Percentiles rank a stretch among this genome's conserved stretches.
Evolutionary conservation across 2,329 filamentous ascomycete species (phyloP).

Genomic region (Pseudogymnoascus sp.): DNA sequence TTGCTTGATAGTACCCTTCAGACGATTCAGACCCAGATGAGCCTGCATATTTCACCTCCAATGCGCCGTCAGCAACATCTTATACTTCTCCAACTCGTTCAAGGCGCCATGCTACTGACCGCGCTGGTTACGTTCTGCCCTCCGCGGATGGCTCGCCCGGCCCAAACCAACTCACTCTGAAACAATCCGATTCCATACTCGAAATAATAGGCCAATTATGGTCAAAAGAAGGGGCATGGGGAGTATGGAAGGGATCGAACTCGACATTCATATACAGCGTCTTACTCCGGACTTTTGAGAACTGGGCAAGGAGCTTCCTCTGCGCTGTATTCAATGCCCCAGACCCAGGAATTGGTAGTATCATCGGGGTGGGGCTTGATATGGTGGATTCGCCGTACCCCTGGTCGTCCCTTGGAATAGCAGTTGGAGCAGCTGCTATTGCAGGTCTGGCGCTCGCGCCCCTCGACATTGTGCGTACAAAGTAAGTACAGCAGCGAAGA

Average conservation of each 20-base stretch:
- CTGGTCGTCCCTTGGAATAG: slow-evolving; percentile 69
- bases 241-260: slow-evolving; percentile 91
- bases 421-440: slow-evolving; percentile 53
- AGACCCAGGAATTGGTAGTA: slow-evolving; percentile 59
- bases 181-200: slow-evolving; percentile 69
- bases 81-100: slow-evolving; percentile 32
- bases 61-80: slow-evolving; percentile 33
- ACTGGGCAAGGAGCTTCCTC: slow-evolving; percentile 85
- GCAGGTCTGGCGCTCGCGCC: slow-evolving; percentile 78
- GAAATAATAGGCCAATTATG: slow-evolving; percentile 84
- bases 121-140: slow-evolving; percentile 24
- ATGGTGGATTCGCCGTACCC: slow-evolving; percentile 78
- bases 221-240: slow-evolving; percentile 81
- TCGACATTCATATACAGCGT: slow-evolving; percentile 87
- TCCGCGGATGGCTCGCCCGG: slow-evolving; percentile 34
- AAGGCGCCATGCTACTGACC: slow-evolving; percentile 25
- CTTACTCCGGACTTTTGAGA: slow-evolving; percentile 77
- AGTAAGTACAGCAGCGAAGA: slow-evolving; percentile 25
- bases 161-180: slow-evolving; percentile 59
- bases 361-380: slow-evolving; percentile 36
- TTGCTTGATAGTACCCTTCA: slow-evolving; percentile 34
- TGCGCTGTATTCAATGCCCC: slow-evolving; percentile 85
- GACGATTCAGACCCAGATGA: slow-evolving; percentile 72
- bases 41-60: slow-evolving; percentile 73
- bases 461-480: slow-evolving; percentile 81